phyloP scores from a whole-genome alignment of 2,329 filamentous ascomycete species.

The Uncinocarpus reesii region DNA sequence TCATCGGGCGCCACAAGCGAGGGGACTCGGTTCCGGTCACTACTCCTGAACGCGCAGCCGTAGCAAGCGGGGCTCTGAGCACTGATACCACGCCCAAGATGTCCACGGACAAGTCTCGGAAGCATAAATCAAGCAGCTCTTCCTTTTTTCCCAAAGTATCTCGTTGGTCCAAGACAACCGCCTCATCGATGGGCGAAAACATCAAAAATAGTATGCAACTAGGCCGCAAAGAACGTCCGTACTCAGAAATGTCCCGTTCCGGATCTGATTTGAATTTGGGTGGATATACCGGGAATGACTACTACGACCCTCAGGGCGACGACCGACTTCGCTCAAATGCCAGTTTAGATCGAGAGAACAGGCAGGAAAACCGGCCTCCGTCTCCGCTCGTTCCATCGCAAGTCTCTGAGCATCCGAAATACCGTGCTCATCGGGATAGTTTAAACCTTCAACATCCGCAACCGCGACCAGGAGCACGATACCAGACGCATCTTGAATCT shows the following conservation, averaged over 20 bases:
- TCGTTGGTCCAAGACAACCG: constrained; percentile 92
- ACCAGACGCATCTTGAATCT: constrained; percentile 51
- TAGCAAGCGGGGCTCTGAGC: constrained; percentile 45
- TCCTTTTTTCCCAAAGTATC: constrained; percentile 86
- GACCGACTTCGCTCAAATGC: constrained; percentile 37
- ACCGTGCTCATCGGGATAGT: constrained; percentile 54
- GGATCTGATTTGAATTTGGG: constrained; percentile 63
- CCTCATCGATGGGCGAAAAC: constrained; percentile 72
- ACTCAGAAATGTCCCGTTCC: constrained; percentile 60
- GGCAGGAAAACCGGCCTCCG: constrained; percentile 41
- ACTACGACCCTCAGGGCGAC: constrained; percentile 39
- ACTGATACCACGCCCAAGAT: constrained; percentile 65
- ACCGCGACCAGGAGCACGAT: constrained; percentile 51
- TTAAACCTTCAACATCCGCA: constrained; percentile 56
- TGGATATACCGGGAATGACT: constrained; percentile 40
- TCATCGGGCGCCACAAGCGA: constrained; percentile 35
- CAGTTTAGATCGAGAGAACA: constrained; percentile 32
- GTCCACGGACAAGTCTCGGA: constrained; percentile 61
- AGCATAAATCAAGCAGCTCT: constrained; percentile 77
- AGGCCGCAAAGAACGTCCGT: constrained; percentile 50
- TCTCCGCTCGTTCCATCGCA: constrained; percentile 54
- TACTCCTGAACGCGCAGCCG: constrained; percentile 37
- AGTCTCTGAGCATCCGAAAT: constrained; percentile 49
- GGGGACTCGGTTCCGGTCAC: constrained; percentile 36
- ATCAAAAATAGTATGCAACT: constrained; percentile 53